Evolutionary conservation across 148 eudicot genomes (phyloP), one percentile per base, ranked within the genome.

Genomic region (Vaccinium corymbosum): DNA sequence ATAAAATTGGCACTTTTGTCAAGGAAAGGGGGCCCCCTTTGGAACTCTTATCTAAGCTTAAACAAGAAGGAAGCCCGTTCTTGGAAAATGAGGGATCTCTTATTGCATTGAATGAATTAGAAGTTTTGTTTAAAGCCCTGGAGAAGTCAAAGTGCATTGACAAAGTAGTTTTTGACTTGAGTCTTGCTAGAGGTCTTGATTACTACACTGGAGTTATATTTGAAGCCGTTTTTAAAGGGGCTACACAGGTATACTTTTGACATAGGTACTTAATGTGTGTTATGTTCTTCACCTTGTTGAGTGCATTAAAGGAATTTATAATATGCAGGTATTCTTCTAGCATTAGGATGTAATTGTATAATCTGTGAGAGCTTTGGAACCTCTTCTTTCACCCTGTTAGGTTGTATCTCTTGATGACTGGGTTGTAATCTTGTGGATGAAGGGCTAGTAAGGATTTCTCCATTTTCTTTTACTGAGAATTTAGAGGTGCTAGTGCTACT

Each of bases 161-260:
- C 87, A 97, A 87, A 88, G 90, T 97, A 72, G 93, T 95, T 83
- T 93, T 97, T 80, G 99, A 97, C 90, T 82, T 97, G 86, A 95
- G 99, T 86, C 96, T 97, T 86, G 99, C 98, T 76, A 92, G 99
- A 88, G 99, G 99, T 79, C 98, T 97, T 84, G 99, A 97, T 80
- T 97, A 97, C 86, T 97, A 97, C 83, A 97, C 98, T 56, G 99
- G 99, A 71, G 96, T 97, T 88, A 91, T 97, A 87, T 97, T 87
- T 83, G 99, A 97, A 90, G 98, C 96, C 87, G 96, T 91, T 86
- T 93, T 95, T 78, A 95, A 95, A 88, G 99, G 98, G 56, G 90
- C 96, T 76, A 90, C 93, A 35, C 98, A 97, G 99, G 99, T 97
- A 84, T 81, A 25, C 7, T 25, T 86, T 82, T 70, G 14, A 61